Percentiles rank a stretch among this genome's conserved stretches.
Conservation (phyloP, 345 rosid species). For the Citrus sp. region DNA sequence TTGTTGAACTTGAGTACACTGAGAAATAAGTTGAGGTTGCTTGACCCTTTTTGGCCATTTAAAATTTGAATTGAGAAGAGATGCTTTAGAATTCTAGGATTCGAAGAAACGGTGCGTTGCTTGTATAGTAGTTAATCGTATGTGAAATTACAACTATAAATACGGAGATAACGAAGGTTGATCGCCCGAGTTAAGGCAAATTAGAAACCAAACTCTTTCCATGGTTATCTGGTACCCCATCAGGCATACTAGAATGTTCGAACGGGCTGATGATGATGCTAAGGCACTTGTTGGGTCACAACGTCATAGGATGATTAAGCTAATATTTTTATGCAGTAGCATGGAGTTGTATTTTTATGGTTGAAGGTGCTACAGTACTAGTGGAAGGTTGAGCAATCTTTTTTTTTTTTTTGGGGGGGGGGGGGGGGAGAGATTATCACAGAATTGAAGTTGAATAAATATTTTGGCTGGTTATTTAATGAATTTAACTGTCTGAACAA, state of each 20-base stretch:
- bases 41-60: not conserved
- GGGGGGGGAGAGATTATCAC: no score
- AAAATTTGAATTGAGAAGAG: conserved; percentile 8
- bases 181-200: not conserved
- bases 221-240: not conserved
- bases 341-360: not conserved
- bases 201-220: not conserved
- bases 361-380: not conserved
- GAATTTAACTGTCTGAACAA: not conserved
- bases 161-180: not conserved
- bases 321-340: not conserved
- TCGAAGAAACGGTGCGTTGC: not conserved
- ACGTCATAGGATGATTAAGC: not conserved
- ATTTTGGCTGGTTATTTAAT: not conserved
- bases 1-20: not conserved
- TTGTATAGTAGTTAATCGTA: not conserved
- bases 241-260: not conserved
- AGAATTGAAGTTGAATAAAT: not conserved
- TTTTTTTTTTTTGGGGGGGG: no score
- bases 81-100: not conserved
- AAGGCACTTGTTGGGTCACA: not conserved
- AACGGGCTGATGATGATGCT: not conserved
- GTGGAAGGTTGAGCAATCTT: not conserved
- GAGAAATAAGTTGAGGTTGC: conserved; percentile 1
- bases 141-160: not conserved